Percentiles rank a stretch among this genome's conserved stretches.
phyloP scores from a whole-genome alignment of 2,329 filamentous ascomycete genomes.

The Colletotrichum viniferum region DNA sequence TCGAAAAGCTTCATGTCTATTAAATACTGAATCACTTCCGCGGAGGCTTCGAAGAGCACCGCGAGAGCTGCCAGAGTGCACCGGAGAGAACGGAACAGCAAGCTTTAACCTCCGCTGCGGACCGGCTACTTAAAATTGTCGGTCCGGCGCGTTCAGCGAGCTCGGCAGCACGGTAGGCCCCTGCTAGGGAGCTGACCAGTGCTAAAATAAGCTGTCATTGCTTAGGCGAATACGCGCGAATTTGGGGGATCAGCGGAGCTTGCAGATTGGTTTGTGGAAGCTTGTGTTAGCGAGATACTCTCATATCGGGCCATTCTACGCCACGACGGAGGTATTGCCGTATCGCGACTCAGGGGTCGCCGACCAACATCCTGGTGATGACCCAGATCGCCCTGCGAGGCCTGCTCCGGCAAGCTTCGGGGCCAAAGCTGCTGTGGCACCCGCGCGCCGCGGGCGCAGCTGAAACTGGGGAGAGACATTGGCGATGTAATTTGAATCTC shows the following conservation, averaged over 20 bases:
- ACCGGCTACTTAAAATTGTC: background rate
- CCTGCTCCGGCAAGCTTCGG: background rate
- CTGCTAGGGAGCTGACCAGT: background rate
- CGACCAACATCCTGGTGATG: background rate
- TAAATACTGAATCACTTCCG: fast-evolving
- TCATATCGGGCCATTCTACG: fast-evolving
- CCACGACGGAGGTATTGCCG: fast-evolving
- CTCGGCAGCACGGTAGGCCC: background rate
- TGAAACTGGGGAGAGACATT: background rate
- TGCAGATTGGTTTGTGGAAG: background rate
- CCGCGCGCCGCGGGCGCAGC: background rate
- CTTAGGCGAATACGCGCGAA: background rate
- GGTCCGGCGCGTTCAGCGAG: background rate
- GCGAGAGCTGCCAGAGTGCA: background rate
- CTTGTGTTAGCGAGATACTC: background rate
- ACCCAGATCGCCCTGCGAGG: background rate
- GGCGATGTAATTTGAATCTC: background rate
- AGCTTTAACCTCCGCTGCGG: background rate
- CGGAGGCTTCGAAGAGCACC: background rate
- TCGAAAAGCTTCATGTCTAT: background rate
- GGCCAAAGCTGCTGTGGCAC: background rate
- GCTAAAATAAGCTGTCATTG: background rate
- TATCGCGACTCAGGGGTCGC: background rate
- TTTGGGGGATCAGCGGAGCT: background rate
- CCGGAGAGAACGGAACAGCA: background rate